Evolutionary conservation across 768 basidiomycete genomes (phyloP).

Genomic region (Harrya chromipes): DNA sequence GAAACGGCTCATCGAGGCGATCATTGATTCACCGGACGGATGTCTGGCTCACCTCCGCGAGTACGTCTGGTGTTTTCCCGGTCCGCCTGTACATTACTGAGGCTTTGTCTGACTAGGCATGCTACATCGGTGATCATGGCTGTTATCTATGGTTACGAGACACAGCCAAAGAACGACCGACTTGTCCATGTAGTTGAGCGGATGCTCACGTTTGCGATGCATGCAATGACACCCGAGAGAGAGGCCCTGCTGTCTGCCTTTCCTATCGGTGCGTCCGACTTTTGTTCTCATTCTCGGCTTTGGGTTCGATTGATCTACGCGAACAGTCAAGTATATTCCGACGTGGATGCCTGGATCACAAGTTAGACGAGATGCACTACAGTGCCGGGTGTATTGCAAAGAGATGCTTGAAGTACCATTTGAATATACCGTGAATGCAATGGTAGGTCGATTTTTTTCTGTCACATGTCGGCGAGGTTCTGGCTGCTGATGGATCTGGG

Average conservation of each 20-base stretch:
- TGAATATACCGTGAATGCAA: not conserved
- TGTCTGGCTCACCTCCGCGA: slow-evolving; percentile 5
- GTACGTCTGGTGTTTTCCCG: slow-evolving; percentile 2
- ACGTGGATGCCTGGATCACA: slow-evolving; percentile 5
- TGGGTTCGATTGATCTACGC: too few species aligned
- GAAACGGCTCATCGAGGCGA: slow-evolving; percentile 2
- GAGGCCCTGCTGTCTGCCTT: not conserved
- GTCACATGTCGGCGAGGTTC: not conserved
- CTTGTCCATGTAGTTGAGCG: not conserved
- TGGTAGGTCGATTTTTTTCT: not conserved
- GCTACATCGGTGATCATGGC: slow-evolving; percentile 25
- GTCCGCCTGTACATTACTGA: not conserved
- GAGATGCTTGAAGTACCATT: slow-evolving; percentile 13
- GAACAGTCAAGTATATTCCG: slow-evolving; percentile 5
- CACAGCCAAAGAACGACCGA: not conserved
- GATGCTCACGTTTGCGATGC: not conserved
- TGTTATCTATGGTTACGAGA: slow-evolving; percentile 9
- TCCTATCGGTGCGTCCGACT: not conserved
- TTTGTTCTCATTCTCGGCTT: too few species aligned
- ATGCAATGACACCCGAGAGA: slow-evolving; percentile 3
- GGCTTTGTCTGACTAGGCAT: not conserved
- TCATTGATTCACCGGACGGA: slow-evolving; percentile 1
- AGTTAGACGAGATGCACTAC: slow-evolving; percentile 1
- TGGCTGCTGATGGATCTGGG: too few species aligned
- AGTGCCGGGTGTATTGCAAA: slow-evolving; percentile 17